phyloP scores from a whole-genome alignment of 2,329 filamentous ascomycete species.

The Macrophomina tecta region DNA sequence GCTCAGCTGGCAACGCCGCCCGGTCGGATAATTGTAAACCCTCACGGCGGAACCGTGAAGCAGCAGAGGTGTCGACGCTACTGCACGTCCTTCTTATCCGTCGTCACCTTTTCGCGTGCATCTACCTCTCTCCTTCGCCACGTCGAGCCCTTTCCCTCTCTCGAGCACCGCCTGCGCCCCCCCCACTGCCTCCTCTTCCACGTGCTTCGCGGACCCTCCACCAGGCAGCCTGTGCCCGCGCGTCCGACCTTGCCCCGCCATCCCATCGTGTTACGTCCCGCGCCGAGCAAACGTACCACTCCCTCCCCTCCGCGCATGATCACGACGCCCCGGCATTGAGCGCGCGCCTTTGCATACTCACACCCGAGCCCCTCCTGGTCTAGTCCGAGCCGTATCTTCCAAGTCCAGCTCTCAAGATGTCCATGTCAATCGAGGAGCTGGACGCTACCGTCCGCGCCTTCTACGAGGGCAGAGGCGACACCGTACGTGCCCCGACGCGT shows the following conservation, averaged over 20 bases:
- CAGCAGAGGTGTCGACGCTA: slow-evolving; percentile 12
- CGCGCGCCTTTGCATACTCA: slow-evolving; percentile 25
- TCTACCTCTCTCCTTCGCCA: slow-evolving; percentile 17
- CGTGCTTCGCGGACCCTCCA: slow-evolving; percentile 12
- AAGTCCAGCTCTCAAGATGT: slow-evolving; percentile 54
- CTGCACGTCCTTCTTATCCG: slow-evolving; percentile 26
- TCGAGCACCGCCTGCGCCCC: slow-evolving; percentile 16
- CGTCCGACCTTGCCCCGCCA: slow-evolving; percentile 28
- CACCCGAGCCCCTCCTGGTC: neutral
- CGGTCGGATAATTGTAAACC: slow-evolving; percentile 22
- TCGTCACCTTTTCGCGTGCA: slow-evolving; percentile 25
- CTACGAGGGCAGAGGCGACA: slow-evolving; percentile 94
- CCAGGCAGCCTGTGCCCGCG: slow-evolving; percentile 22
- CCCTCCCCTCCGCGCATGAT: slow-evolving; percentile 24
- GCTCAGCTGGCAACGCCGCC: slow-evolving; percentile 18
- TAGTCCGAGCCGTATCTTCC: slow-evolving; percentile 11
- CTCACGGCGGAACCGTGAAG: slow-evolving; percentile 9
- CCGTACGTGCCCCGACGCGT: slow-evolving; percentile 64
- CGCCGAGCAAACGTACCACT: slow-evolving; percentile 27
- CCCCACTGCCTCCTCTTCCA: slow-evolving; percentile 1
- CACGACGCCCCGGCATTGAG: slow-evolving; percentile 25
- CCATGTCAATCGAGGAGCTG: slow-evolving; percentile 85
- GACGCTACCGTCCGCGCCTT: slow-evolving; percentile 96
- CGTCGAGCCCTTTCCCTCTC: slow-evolving; percentile 10
- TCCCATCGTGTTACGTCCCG: slow-evolving; percentile 26